Conservation (phyloP, 2,329 filamentous ascomycete genomes). For the Phyllosticta capitalensis region DNA sequence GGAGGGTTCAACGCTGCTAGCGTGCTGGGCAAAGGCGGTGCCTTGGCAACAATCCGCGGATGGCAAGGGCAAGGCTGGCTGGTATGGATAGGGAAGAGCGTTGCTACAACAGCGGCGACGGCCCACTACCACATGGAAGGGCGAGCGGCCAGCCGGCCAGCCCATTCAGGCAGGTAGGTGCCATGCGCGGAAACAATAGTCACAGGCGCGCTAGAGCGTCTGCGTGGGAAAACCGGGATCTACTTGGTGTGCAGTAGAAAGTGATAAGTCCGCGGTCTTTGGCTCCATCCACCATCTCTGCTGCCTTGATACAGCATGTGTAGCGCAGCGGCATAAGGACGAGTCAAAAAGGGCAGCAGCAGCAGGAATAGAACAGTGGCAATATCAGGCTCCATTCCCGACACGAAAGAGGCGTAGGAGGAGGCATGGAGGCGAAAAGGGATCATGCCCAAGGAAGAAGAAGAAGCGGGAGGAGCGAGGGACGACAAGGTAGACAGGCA, state of each 20-base stretch:
- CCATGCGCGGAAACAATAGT: neutral
- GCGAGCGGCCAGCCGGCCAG: neutral
- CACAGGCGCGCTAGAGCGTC: neutral
- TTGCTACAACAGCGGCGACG: neutral
- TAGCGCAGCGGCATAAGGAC: neutral
- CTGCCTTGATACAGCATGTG: neutral
- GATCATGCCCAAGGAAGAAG: neutral
- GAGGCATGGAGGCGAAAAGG: neutral
- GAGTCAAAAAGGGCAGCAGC: neutral
- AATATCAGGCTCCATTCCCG: neutral
- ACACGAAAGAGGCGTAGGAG: neutral
- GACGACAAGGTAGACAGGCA: neutral
- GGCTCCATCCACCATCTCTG: neutral
- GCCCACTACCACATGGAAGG: neutral
- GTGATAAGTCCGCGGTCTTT: too few species aligned
- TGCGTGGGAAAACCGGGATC: neutral
- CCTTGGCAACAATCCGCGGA: neutral
- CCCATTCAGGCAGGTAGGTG: neutral
- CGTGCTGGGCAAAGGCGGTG: neutral
- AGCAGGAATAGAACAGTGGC: neutral
- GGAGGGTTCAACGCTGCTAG: neutral
- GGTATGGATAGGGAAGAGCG: neutral
- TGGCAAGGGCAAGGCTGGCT: neutral
- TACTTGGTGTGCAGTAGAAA: too few species aligned
- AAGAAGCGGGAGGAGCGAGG: neutral